Conservation (phyloP, 2,329 filamentous ascomycete genomes). For the Fusarium temperatum region DNA sequence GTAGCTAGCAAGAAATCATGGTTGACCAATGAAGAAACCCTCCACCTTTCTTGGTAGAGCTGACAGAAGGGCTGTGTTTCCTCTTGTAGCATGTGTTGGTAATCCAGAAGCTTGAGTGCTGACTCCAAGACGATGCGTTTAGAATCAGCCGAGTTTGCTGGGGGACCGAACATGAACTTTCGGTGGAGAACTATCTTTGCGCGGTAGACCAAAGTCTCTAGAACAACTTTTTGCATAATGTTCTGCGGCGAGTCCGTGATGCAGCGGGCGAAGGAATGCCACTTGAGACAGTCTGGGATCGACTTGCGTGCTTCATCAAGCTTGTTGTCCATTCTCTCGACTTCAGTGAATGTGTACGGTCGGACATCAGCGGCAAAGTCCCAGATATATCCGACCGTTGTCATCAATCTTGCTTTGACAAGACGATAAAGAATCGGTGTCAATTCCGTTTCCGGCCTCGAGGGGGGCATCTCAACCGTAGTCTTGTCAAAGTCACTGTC, state of each 20-base stretch:
- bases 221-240: background rate
- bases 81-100: conserved; percentile 9
- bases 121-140: conserved; percentile 5
- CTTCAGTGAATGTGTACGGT: background rate
- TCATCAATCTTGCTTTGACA: conserved; percentile 6
- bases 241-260: conserved; percentile 9
- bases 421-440: conserved; percentile 8
- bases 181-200: conserved; percentile 9
- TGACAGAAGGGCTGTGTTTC: conserved; percentile 5
- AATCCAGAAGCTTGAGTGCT: conserved; percentile 3
- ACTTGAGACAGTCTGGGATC: conserved; percentile 1
- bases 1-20: conserved; percentile 2
- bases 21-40: background rate
- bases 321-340: conserved; percentile 1
- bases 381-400: background rate
- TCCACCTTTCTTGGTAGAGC: conserved; percentile 11
- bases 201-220: background rate
- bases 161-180: background rate
- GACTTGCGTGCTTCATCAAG: background rate
- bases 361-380: conserved; percentile 1
- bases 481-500: conserved; percentile 53
- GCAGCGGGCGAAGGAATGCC: background rate
- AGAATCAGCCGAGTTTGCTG: background rate
- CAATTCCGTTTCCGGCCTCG: background rate
- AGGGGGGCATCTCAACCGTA: background rate